Conservation (phyloP, 306 rosid genomes). For the Prunus campanulata region DNA sequence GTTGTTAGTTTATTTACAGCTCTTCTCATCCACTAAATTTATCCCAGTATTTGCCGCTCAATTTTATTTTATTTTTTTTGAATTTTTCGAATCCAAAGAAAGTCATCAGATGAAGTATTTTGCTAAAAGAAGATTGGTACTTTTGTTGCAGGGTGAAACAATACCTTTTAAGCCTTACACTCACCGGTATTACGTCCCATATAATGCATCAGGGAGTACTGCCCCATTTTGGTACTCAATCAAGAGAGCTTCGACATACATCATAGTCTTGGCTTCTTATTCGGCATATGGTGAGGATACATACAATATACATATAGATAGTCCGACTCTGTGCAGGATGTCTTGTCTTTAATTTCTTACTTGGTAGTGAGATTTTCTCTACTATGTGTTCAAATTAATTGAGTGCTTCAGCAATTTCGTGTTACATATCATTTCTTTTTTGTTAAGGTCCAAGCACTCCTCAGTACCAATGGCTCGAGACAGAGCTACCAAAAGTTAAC, state of each 20-base stretch:
- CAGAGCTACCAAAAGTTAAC: slow-evolving; percentile 41
- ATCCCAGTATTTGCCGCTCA: not conserved
- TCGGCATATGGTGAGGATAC: slow-evolving; percentile 58
- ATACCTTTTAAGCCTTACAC: slow-evolving; percentile 63
- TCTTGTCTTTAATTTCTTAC: not conserved
- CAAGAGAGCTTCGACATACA: slow-evolving; percentile 76
- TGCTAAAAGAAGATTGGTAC: not conserved
- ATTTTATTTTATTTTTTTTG: too few relatives aligned
- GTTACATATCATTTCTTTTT: not conserved
- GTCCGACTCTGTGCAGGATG: too few relatives aligned
- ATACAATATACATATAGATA: too few relatives aligned
- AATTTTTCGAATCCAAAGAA: not conserved
- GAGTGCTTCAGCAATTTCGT: not conserved
- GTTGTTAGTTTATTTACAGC: not conserved
- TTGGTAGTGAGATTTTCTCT: not conserved
- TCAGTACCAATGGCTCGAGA: slow-evolving; percentile 39
- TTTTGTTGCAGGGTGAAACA: slow-evolving; percentile 53
- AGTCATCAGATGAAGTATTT: not conserved
- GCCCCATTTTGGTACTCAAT: slow-evolving; percentile 53
- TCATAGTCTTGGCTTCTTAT: slow-evolving; percentile 67
- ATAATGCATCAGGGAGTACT: slow-evolving; percentile 32
- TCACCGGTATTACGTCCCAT: slow-evolving; percentile 49
- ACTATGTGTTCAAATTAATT: not conserved
- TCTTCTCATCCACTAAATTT: not conserved
- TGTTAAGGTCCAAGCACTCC: slow-evolving; percentile 25